Evolutionary conservation across 108 stramenopile genomes (phyloP).

Genomic region (Skeletonema grethae): DNA sequence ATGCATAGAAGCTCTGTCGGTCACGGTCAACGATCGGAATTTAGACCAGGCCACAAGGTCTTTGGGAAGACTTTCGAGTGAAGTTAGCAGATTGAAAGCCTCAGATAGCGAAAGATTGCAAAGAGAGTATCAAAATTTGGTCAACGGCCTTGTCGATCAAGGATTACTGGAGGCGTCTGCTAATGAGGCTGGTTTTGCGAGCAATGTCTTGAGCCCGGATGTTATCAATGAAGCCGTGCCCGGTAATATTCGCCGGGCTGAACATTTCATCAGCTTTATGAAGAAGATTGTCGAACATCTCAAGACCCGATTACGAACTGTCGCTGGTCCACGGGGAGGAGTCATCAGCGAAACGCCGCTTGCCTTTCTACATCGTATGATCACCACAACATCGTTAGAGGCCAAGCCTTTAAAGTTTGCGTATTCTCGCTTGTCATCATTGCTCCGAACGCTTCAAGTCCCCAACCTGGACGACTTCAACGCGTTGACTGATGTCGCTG

Average conservation of each 20-base stretch:
- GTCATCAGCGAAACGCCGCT: constrained; percentile 92
- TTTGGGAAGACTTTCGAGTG: constrained; percentile 77
- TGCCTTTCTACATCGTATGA: constrained; percentile 93
- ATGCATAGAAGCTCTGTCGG: constrained; percentile 97
- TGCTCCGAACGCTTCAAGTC: constrained; percentile 89
- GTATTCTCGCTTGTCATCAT: constrained; percentile 90
- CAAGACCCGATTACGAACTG: constrained; percentile 69
- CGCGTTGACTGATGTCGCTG: constrained; percentile 93
- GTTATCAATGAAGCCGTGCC: constrained; percentile 96
- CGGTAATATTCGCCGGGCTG: constrained; percentile 97
- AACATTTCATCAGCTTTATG: constrained; percentile 98
- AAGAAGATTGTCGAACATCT: constrained; percentile 92
- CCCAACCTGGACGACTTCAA: constrained; percentile 92
- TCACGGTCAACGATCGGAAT: constrained; percentile 90
- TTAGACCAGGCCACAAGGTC: constrained; percentile 92
- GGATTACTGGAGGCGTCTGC: constrained; percentile 74
- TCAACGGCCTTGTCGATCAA: constrained; percentile 86
- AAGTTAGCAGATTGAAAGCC: constrained; percentile 87
- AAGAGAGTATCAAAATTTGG: constrained; percentile 91
- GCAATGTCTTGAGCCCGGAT: constrained; percentile 85
- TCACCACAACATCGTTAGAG: constrained; percentile 89
- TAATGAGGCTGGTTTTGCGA: constrained; percentile 67
- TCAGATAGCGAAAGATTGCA: constrained; percentile 87
- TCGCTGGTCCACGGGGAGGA: constrained; percentile 86
- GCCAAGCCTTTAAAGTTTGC: constrained; percentile 95